Base-by-base conservation (phyloP, 495 filamentous ascomycete species). In the Penicillium maclennaniae region DNA sequence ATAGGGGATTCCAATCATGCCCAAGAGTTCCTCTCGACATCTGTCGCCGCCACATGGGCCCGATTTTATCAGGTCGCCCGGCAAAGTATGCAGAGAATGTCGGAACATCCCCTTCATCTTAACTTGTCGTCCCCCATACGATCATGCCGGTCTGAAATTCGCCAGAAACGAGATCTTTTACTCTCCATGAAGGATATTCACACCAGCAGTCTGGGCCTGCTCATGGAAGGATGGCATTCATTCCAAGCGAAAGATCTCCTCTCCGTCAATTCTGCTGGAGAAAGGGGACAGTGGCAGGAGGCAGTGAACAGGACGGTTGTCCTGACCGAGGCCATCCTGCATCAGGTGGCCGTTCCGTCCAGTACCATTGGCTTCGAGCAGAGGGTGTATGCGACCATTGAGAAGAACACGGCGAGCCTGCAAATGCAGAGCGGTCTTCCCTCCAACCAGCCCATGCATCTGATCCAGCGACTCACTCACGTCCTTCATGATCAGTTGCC, bases 171-270 rank as follows among this genome's bases (percentile, higher is more conserved):
- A 66, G 71, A 76, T n/a, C 69, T 67, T 12, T 77, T 98, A 31
- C 79, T 78, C 54, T 75, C 75, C 43, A 74, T 91, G 37, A 81
- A 87, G 38, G 82, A 90, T 61, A 79, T 90, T 65, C 88, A 87
- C 50, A 89, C 92, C n/a, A 88, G 86, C 61, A 89, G 88, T 12
- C 72, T 97, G 5, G 93, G 93, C 3, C 79, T 97, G 10, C 77
- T 97, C 4, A 82, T 96, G 63, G 87, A 89, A 45, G 86, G 92
- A 58, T 89, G 87, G 7, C 75, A 95, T 27, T 81, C 75, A 28
- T 86, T 91, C 49, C 73, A 75, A 36, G 59, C 67, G 5, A 69
- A 72, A 5, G 70, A 81, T 20, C 71, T 74, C 17, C 60, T 27
- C 60, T 56, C 31, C 66, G 68, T 50, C 36, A 61, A 56, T 54